Conservation (phyloP, 208 protist genomes). For the Leishmania aethiopica region DNA sequence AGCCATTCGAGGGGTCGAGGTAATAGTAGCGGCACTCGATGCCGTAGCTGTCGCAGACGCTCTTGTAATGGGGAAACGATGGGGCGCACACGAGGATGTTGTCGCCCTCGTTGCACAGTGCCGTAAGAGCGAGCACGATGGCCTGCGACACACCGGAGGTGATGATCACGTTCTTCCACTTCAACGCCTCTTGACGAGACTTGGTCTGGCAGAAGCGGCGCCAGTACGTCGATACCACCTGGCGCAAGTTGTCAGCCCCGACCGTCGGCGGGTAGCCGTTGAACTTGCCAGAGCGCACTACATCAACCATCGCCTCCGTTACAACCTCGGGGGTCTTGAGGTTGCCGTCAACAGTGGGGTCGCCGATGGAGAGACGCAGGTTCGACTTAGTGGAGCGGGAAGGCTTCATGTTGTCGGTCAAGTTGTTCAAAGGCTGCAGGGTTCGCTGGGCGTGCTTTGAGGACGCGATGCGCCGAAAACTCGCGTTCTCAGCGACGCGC, state of each 20-base stretch:
- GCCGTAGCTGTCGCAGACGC: constrained; percentile 76
- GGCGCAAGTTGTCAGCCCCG: constrained; percentile 54
- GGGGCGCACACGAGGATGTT: constrained; percentile 93
- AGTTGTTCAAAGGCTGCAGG: constrained; percentile 77
- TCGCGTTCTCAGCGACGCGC: constrained; percentile 15
- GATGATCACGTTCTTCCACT: constrained; percentile 77
- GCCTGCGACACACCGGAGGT: constrained; percentile 88
- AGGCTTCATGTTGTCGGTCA: constrained; percentile 89
- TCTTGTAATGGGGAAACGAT: constrained; percentile 94
- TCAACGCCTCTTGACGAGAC: constrained; percentile 34
- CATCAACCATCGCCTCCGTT: constrained; percentile 60
- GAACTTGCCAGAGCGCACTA: constrained; percentile 39
- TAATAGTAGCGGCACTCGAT: constrained; percentile 85
- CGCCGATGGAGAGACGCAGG: constrained; percentile 72
- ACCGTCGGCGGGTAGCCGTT: constrained; percentile 81
- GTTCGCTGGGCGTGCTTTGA: constrained; percentile 58
- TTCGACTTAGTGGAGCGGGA: constrained; percentile 45
- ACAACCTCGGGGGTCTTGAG: constrained; percentile 44
- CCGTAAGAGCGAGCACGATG: constrained; percentile 85
- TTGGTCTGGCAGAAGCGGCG: constrained; percentile 42
- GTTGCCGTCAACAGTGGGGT: constrained; percentile 79
- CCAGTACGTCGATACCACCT: constrained; percentile 61
- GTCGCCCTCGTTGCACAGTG: constrained; percentile 79
- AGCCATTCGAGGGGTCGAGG: constrained; percentile 81
- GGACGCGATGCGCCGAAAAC: constrained; percentile 28